Evolutionary conservation across 768 basidiomycete genomes (phyloP), one percentile per base, ranked within the genome.

Genomic region (Termitomyces sp.): DNA sequence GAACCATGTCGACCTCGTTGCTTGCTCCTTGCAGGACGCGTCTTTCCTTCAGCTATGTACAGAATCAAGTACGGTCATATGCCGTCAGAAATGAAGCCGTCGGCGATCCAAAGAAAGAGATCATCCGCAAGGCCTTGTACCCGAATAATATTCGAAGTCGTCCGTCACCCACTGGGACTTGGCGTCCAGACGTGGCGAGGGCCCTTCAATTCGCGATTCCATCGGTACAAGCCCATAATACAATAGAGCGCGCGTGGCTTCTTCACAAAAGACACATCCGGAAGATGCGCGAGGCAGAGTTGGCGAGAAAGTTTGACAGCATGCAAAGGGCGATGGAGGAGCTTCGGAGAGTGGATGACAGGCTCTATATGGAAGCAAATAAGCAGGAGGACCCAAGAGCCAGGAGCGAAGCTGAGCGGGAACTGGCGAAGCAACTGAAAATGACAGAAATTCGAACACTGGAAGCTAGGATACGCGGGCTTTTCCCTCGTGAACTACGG

Each of bases 231-330:
- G 93, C 91, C 0, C 92, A 97, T 73, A 83, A 93, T 61, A 97
- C 93, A 2, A 94, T 97, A 54, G 88, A 92, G 62, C 84, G 94
- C 33, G 94, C 94, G 3, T 98, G 90, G 90, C 75, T 86, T 52
- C 79, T 98, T 11, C 85, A 92, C 72, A 79, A 83, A 62, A 82
- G 94, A 32, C 86, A 90, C 66, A 59, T 86, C 40, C 83, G 94
- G 43, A 83, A 88, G 66, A 75, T 79, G 60, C 79, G 89, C 46
- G 81, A 86, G 30, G 83, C 77, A 36, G 89, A 92, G 66, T 68
- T 91, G 60, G 74, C 76, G 57, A 80, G 86, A 71, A 95, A 95
- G 71, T 94, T 87, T 66, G 79, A 84, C 55, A 81, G 83, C 65
- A 94, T 97, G 94, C 75, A 76, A 68, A 73, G 73, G 63, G 95